Conservation (phyloP, 257 asterid genomes). For the Solanum sejunctum region DNA sequence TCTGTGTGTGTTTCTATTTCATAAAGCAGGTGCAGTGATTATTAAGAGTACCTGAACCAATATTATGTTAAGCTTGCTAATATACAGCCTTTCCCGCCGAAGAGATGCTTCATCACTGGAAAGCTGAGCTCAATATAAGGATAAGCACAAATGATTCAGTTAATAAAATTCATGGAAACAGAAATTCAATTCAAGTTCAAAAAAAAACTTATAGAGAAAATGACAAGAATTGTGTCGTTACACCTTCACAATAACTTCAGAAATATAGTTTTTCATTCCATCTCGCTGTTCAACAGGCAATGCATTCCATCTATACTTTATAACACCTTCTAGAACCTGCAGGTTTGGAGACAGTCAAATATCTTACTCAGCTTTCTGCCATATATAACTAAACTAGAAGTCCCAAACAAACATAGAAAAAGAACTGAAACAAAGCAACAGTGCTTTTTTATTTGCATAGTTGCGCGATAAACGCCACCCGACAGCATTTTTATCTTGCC, state of each 20-base stretch:
- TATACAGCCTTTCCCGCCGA: constrained; percentile 84
- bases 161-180: not conserved
- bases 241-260: constrained; percentile 98
- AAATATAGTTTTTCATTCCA: constrained; percentile 98
- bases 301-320: constrained; percentile 97
- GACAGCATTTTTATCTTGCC: not conserved
- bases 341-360: constrained; percentile 11
- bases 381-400: not conserved
- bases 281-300: constrained; percentile 92
- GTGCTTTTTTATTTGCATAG: not conserved
- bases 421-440: not conserved
- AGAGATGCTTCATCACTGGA: constrained; percentile 91
- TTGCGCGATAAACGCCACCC: not conserved
- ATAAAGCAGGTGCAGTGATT: too few species aligned
- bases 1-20: not conserved
- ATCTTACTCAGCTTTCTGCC: constrained; percentile 1
- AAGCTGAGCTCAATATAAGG: constrained; percentile 30
- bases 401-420: not conserved
- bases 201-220: not conserved
- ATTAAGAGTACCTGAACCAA: constrained; percentile 74
- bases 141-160: not conserved
- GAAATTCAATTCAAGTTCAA: not conserved
- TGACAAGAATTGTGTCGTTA: not conserved
- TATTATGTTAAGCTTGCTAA: constrained; percentile 70
- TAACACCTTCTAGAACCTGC: constrained; percentile 96